Conservation (phyloP, 2,329 filamentous ascomycete species). For the Colletotrichum euphorbiae region DNA sequence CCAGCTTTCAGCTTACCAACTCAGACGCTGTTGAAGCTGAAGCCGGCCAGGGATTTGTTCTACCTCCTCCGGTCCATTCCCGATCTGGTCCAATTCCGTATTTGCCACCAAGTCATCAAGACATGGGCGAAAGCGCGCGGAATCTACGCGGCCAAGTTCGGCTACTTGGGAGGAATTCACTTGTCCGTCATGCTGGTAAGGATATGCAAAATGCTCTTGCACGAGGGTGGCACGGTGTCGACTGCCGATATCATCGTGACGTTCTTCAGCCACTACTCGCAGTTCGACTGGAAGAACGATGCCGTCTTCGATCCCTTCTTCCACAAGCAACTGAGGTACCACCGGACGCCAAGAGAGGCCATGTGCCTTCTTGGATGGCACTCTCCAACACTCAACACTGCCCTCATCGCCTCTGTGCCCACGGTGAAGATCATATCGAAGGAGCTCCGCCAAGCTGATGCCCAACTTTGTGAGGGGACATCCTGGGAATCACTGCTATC, state of each 20-base stretch:
- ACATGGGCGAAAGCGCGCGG: slow-evolving; percentile 72
- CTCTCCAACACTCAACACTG: slow-evolving; percentile 70
- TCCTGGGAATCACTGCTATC: slow-evolving; percentile 59
- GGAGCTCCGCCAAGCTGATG: slow-evolving; percentile 62
- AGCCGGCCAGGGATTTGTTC: slow-evolving; percentile 71
- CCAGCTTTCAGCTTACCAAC: slow-evolving; percentile 66
- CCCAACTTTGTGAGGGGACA: slow-evolving; percentile 51
- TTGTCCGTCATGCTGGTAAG: slow-evolving; percentile 71
- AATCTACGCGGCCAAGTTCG: slow-evolving; percentile 73
- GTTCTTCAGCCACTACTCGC: slow-evolving; percentile 73
- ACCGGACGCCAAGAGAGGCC: slow-evolving; percentile 67
- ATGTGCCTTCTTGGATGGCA: slow-evolving; percentile 74
- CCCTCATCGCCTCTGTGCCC: slow-evolving; percentile 63
- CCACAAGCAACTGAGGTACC: slow-evolving; percentile 62
- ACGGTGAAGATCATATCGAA: slow-evolving; percentile 62
- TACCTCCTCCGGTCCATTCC: slow-evolving; percentile 72
- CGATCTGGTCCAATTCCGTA: slow-evolving; percentile 66
- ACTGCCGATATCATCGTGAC: slow-evolving; percentile 64
- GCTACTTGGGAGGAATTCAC: slow-evolving; percentile 74
- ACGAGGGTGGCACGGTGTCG: slow-evolving; percentile 51
- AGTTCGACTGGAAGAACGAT: slow-evolving; percentile 67
- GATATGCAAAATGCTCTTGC: slow-evolving; percentile 66
- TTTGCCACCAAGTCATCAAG: slow-evolving; percentile 70
- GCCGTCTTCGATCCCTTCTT: slow-evolving; percentile 72
- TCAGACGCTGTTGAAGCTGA: slow-evolving; percentile 70